Conservation (phyloP, 768 basidiomycete genomes). For the Rubroboletus satanas region DNA sequence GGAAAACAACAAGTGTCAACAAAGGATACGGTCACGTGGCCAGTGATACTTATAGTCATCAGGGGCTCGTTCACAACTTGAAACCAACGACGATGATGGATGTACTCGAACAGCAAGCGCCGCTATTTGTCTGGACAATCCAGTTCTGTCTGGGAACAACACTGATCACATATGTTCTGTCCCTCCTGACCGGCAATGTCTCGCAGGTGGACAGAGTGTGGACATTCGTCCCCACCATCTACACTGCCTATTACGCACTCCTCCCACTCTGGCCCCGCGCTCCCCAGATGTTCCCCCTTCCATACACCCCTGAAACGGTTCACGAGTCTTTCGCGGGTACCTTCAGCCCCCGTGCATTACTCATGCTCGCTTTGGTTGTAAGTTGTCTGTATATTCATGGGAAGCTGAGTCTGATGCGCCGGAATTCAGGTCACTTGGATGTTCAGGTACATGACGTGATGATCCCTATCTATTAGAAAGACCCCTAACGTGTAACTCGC, state of each 20-base stretch:
- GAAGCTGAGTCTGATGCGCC: neutral
- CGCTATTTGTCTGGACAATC: slow-evolving; percentile 56
- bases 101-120: slow-evolving; percentile 16
- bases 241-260: slow-evolving; percentile 78
- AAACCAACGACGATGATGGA: slow-evolving; percentile 7
- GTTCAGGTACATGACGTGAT: slow-evolving; percentile 42
- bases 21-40: neutral
- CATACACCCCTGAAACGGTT: slow-evolving; percentile 52
- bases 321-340: slow-evolving; percentile 33
- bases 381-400: slow-evolving; percentile 17
- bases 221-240: slow-evolving; percentile 78
- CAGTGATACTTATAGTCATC: too few species aligned
- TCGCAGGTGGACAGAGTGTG: slow-evolving; percentile 85
- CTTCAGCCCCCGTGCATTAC: slow-evolving; percentile 65
- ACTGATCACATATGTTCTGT: slow-evolving; percentile 49
- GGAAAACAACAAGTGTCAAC: slow-evolving; percentile 19
- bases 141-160: slow-evolving; percentile 55
- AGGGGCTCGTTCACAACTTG: neutral
- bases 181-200: slow-evolving; percentile 71
- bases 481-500: slow-evolving; percentile 14
- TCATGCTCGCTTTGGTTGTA: slow-evolving; percentile 72
- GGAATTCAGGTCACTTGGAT: slow-evolving; percentile 49
- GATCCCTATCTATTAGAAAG: slow-evolving; percentile 5
- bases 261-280: slow-evolving; percentile 54
- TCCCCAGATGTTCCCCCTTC: slow-evolving; percentile 39